phyloP scores from a whole-genome alignment of 2,329 filamentous ascomycete genomes.

The Colletotrichum incanum region DNA sequence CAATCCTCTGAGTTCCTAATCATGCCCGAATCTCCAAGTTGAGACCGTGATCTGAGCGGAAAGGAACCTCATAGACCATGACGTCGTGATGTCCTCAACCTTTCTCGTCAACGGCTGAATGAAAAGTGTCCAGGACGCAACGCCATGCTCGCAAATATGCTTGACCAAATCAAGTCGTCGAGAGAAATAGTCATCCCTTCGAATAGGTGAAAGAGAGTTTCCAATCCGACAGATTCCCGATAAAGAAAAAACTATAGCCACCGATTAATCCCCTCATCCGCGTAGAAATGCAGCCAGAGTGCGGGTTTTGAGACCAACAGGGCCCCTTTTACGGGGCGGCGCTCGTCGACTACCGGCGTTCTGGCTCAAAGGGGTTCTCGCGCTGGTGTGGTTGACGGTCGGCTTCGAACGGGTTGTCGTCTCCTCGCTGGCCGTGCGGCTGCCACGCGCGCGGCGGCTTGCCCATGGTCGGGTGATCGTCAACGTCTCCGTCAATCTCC shows the following conservation, averaged over 20 bases:
- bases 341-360: constrained; percentile 19
- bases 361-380: constrained; percentile 38
- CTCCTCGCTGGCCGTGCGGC: constrained; percentile 23
- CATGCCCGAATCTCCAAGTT: background rate
- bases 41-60: background rate
- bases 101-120: background rate
- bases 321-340: constrained; percentile 10
- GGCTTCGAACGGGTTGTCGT: constrained; percentile 31
- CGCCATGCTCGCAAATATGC: constrained; percentile 39
- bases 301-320: background rate
- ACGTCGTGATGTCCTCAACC: background rate
- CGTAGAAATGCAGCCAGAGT: background rate
- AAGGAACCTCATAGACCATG: constrained; percentile 3
- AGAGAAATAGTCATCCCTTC: background rate
- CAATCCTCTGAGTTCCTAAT: background rate
- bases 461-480: constrained; percentile 40
- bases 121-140: constrained; percentile 28
- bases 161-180: constrained; percentile 27
- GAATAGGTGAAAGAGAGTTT: background rate
- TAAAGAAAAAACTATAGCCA: background rate
- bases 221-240: background rate
- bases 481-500: constrained; percentile 38
- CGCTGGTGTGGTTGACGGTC: constrained; percentile 24
- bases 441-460: constrained; percentile 39
- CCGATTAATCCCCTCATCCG: background rate